These are phyloP conservation scores for Daedaleopsis nitida DNA, from an alignment of 768 basidiomycete species.

Conservation along the genomic window DNA sequence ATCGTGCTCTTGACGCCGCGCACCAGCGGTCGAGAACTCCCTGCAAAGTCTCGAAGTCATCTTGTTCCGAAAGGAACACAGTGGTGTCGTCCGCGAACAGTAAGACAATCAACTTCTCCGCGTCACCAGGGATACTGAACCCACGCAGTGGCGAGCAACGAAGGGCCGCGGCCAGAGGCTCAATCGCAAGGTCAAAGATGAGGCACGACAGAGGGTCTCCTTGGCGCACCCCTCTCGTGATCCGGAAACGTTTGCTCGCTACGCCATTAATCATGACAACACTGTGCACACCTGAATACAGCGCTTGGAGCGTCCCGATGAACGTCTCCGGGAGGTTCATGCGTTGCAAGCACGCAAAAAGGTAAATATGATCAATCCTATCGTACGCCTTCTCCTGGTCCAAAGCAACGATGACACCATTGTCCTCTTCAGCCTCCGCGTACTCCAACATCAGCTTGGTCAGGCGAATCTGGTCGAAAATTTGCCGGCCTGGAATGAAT, in stretches of 20 bases:
- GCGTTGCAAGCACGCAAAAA: slow-evolving; percentile 5
- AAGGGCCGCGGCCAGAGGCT: slow-evolving; percentile 28
- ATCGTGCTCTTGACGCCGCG: neutral
- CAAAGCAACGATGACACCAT: slow-evolving; percentile 13
- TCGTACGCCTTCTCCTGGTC: slow-evolving; percentile 26
- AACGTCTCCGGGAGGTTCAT: slow-evolving; percentile 8
- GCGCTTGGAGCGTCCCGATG: slow-evolving; percentile 28
- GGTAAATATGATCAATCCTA: slow-evolving; percentile 19
- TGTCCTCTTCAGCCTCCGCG: slow-evolving; percentile 5
- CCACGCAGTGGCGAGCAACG: slow-evolving; percentile 22
- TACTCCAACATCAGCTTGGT: slow-evolving; percentile 18
- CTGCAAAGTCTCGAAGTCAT: neutral
- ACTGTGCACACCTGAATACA: slow-evolving; percentile 34
- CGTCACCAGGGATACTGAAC: slow-evolving; percentile 15
- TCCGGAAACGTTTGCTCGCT: slow-evolving; percentile 26
- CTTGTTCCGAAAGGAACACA: slow-evolving; percentile 4
- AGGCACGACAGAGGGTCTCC: slow-evolving; percentile 38
- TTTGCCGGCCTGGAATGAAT: slow-evolving; percentile 35
- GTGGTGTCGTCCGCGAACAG: slow-evolving; percentile 34
- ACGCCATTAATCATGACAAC: slow-evolving; percentile 36
- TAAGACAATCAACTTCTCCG: slow-evolving; percentile 12
- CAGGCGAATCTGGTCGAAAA: slow-evolving; percentile 36
- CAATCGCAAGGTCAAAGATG: slow-evolving; percentile 34
- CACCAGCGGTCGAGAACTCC: neutral
- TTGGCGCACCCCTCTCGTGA: slow-evolving; percentile 38